A percentile compares a stretch with the other conserved stretches of the same genome.
Evolutionary conservation across 805 yeast genomes (phyloP).

Genomic region (Suhomyces sp.): DNA sequence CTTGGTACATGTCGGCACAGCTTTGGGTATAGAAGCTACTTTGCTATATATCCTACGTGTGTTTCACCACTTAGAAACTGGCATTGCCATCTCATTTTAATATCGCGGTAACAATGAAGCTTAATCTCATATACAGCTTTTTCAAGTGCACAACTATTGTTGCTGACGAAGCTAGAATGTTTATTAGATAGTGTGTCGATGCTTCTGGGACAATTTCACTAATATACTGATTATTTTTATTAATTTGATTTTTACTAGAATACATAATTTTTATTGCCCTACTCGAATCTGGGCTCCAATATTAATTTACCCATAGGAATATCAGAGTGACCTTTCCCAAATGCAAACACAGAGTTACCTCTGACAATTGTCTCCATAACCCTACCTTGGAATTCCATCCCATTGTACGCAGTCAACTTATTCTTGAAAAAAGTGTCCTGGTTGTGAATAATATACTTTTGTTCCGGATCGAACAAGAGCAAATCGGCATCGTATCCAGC

Average conservation of each 20-base stretch:
- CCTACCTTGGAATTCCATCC: slow-evolving; percentile 62
- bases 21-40: no score
- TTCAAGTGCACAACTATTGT: no score
- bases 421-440: slow-evolving; percentile 70
- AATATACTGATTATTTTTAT: not conserved
- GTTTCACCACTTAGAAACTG: no score
- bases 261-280: not conserved
- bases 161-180: no score
- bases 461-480: slow-evolving; percentile 70
- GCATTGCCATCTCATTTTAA: no score
- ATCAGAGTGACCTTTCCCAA: slow-evolving; percentile 52
- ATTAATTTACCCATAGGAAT: slow-evolving; percentile 58
- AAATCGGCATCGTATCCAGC: slow-evolving; percentile 88
- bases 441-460: slow-evolving; percentile 49
- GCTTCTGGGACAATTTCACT: no score
- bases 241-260: not conserved
- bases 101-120: no score
- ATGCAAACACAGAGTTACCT: slow-evolving; percentile 65
- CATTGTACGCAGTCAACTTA: slow-evolving; percentile 85
- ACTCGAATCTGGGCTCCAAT: slow-evolving; percentile 51
- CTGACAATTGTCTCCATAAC: slow-evolving; percentile 79
- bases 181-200: no score
- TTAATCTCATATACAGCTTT: no score
- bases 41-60: no score
- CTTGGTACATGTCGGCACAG: no score